A percentile compares a stretch with the other conserved stretches of the same genome.
Conservation (phyloP, 2,329 filamentous ascomycete species). For the Epichloe uncinata region DNA sequence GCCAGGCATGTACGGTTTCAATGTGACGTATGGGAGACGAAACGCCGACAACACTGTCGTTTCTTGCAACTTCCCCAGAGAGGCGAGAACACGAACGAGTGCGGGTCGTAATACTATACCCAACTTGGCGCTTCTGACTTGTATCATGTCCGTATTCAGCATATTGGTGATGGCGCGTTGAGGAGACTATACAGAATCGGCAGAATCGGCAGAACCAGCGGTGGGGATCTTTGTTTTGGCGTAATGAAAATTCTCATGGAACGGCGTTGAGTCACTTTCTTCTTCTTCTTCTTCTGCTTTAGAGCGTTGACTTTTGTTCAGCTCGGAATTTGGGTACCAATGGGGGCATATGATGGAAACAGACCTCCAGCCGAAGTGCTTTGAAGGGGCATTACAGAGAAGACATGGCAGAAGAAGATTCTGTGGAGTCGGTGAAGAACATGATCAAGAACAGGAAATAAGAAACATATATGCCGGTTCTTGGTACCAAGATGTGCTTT, state of each 20-base stretch:
- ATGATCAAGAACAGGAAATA: too few species aligned
- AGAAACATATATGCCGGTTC: too few species aligned
- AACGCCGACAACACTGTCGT: slow-evolving; percentile 12
- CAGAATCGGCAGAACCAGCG: not conserved
- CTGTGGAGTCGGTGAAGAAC: too few species aligned
- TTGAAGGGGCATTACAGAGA: too few species aligned
- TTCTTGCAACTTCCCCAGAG: slow-evolving; percentile 26
- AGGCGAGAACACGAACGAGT: slow-evolving; percentile 19
- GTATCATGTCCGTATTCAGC: not conserved
- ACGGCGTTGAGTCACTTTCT: not conserved
- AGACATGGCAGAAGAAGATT: too few species aligned
- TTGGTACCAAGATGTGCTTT: too few species aligned
- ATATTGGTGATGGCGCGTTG: not conserved
- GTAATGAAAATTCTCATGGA: not conserved
- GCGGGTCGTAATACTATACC: slow-evolving; percentile 8
- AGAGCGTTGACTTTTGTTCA: not conserved
- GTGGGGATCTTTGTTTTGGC: not conserved
- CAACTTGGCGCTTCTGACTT: slow-evolving; percentile 3
- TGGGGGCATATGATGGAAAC: not conserved
- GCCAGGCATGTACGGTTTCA: slow-evolving; percentile 19
- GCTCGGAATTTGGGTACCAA: not conserved
- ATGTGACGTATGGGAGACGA: slow-evolving; percentile 22
- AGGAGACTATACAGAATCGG: not conserved
- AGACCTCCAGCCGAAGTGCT: too few species aligned
- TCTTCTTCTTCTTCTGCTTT: too few species aligned